A percentile compares a stretch with the other conserved stretches of the same genome.
phyloP scores from a whole-genome alignment of 2,329 filamentous ascomycete genomes.

The Xylariales sp. region DNA sequence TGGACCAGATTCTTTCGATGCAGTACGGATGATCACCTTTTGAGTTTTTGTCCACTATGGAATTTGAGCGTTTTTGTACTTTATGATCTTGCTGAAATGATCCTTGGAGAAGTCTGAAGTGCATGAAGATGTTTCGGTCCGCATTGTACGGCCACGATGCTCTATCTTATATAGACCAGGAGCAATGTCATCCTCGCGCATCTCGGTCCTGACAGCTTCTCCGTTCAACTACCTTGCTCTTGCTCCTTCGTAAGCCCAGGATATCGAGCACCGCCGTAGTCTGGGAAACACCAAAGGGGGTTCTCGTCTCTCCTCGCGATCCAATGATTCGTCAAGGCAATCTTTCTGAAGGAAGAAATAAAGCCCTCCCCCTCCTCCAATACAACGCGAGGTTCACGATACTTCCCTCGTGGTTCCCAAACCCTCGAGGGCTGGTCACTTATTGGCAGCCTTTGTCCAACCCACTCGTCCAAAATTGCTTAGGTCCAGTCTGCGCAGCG shows the following conservation, averaged over 20 bases:
- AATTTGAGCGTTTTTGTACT: no score
- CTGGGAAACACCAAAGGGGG: constrained; percentile 9
- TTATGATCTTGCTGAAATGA: no score
- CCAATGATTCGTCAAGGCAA: background rate
- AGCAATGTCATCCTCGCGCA: background rate
- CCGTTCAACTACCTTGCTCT: background rate
- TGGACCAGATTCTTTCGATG: no score
- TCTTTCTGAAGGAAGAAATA: background rate
- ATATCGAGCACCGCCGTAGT: no score
- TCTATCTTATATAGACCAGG: constrained; percentile 5
- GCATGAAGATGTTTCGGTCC: no score
- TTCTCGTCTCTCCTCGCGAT: background rate
- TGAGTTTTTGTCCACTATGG: no score
- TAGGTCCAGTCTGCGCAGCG: constrained; percentile 7
- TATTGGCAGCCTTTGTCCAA: constrained; percentile 14
- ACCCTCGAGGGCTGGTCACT: constrained; percentile 5
- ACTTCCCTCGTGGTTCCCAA: background rate
- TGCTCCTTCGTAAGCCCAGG: no score
- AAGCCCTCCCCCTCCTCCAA: background rate
- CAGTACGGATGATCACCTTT: no score
- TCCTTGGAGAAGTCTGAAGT: no score
- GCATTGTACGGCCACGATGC: no score
- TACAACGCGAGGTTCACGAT: background rate
- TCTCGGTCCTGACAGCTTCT: background rate
- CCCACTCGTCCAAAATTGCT: constrained; percentile 11